Conservation (phyloP, 768 basidiomycete species). For the Suillus subluteus region DNA sequence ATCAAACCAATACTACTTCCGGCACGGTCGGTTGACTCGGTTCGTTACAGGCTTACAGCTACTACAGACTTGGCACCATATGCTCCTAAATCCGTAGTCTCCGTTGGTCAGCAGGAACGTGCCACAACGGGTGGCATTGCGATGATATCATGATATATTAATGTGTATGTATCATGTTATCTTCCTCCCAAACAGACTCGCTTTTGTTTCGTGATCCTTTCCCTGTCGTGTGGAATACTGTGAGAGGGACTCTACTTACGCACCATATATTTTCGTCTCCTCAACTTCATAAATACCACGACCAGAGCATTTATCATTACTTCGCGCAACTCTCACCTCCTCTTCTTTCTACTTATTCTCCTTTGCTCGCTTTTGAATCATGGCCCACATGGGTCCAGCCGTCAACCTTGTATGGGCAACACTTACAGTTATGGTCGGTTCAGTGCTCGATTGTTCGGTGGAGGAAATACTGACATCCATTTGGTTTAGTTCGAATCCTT, state of each 20-base stretch:
- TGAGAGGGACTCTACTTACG: neutral
- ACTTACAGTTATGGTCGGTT: slow-evolving; percentile 53
- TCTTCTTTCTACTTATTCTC: slow-evolving; percentile 24
- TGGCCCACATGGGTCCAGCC: slow-evolving; percentile 68
- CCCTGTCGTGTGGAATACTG: neutral
- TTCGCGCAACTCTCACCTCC: slow-evolving; percentile 3
- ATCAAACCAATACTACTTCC: neutral
- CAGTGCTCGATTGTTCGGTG: neutral
- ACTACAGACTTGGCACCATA: neutral
- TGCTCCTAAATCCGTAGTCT: neutral
- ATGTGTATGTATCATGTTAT: neutral
- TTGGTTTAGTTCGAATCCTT: slow-evolving; percentile 56
- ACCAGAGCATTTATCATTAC: neutral
- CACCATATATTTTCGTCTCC: neutral
- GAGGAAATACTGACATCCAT: neutral
- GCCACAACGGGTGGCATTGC: neutral
- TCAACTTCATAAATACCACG: neutral
- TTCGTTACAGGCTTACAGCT: too few species aligned
- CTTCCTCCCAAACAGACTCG: neutral
- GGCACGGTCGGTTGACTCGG: too few species aligned
- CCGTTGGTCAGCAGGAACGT: neutral
- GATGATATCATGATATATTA: neutral
- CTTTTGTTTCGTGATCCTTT: neutral
- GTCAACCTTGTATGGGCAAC: slow-evolving; percentile 67
- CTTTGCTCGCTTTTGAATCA: slow-evolving; percentile 30